A percentile compares a stretch with the other conserved stretches of the same genome.
These are phyloP conservation scores for Thermothielavioides terrestris DNA, from an alignment of 495 filamentous ascomycete genomes.

Conservation along the genomic window DNA sequence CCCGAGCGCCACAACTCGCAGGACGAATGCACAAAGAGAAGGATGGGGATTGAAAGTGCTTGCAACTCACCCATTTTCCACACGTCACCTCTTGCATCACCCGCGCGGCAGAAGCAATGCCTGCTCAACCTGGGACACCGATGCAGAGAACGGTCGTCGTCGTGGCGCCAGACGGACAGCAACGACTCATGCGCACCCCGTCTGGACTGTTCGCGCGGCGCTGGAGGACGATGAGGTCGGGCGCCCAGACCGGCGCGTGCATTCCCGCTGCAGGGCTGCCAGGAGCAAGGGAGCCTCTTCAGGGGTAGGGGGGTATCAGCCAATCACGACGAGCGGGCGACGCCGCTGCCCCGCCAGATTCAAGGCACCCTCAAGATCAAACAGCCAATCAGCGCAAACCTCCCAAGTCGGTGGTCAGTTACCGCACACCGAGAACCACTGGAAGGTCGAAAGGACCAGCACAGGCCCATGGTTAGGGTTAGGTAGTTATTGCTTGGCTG, in stretches of 20 bases:
- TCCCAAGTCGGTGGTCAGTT: no score
- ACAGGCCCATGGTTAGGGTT: no score
- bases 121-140: not conserved
- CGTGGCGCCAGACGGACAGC: not conserved
- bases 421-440: no score
- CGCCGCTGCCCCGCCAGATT: not conserved
- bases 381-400: not conserved
- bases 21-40: not conserved
- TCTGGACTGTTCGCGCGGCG: not conserved
- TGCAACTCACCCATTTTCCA: conserved; percentile 30
- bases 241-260: no score
- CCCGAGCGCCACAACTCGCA: not conserved
- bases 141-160: not conserved
- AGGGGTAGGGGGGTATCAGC: not conserved
- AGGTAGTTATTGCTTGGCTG: no score
- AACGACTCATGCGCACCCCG: not conserved
- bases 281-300: not conserved
- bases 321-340: not conserved
- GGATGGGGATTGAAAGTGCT: not conserved
- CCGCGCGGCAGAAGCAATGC: conserved; percentile 4
- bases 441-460: no score
- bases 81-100: conserved; percentile 25
- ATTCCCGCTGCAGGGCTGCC: no score
- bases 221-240: not conserved
- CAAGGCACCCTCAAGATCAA: not conserved